Percentiles rank a stretch among this genome's conserved stretches.
These are phyloP conservation scores for Sugiyamaella castrensis DNA, from an alignment of 1,139 yeast species.

Conservation along the genomic window DNA sequence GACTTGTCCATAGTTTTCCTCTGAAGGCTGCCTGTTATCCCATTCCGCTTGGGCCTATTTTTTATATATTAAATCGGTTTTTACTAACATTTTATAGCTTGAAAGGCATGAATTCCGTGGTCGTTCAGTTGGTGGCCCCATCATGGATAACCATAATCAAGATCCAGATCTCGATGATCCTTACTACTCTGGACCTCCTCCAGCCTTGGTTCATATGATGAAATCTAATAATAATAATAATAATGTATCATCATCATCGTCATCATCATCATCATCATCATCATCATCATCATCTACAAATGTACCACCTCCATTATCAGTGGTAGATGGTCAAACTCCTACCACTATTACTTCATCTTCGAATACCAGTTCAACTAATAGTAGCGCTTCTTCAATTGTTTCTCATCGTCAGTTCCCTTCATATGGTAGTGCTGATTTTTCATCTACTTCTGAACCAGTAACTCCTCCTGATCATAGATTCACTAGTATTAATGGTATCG, in stretches of 20 bases:
- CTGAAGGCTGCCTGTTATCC: not conserved
- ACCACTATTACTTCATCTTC: not conserved
- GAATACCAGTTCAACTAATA: slow-evolving; percentile 6
- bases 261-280: slow-evolving; percentile 6
- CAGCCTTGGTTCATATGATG: not conserved
- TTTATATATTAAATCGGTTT: not conserved
- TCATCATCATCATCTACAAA: slow-evolving; percentile 4
- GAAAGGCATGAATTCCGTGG: slow-evolving; percentile 12
- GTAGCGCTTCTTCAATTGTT: slow-evolving; percentile 6
- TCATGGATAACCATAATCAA: slow-evolving; percentile 9
- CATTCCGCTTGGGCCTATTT: not conserved
- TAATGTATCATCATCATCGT: not conserved
- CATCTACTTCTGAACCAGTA: slow-evolving; percentile 19
- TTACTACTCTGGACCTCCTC: slow-evolving; percentile 3
- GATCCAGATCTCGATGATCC: slow-evolving; percentile 5
- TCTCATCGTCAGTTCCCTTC: slow-evolving; percentile 18
- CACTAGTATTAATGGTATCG: slow-evolving; percentile 3
- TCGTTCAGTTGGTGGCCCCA: slow-evolving; percentile 4
- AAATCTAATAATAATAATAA: not conserved
- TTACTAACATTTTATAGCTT: slow-evolving; percentile 2
- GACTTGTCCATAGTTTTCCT: too few species aligned
- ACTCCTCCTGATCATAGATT: slow-evolving; percentile 18
- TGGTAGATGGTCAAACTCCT: not conserved
- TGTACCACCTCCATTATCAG: too few species aligned
- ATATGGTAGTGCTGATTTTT: slow-evolving; percentile 20